Evolutionary conservation across 2,329 filamentous ascomycete species (phyloP), one percentile per base, ranked within the genome.

Genomic region (Aspergillus ustus): DNA sequence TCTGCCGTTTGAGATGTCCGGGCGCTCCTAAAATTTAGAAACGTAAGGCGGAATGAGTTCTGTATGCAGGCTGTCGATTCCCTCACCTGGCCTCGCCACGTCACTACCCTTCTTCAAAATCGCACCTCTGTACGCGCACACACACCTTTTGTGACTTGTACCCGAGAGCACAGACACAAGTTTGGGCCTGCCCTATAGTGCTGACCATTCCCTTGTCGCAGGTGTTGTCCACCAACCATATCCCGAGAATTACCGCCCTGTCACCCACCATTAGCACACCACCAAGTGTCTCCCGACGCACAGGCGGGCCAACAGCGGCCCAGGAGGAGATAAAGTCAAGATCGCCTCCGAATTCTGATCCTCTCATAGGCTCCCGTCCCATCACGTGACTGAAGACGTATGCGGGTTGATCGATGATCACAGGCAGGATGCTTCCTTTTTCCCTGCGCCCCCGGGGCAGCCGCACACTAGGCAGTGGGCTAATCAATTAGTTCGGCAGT

Each of bases 391-490:
- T 45, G 67, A 61, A 63, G 28, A 25, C 53, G 60, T 59, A 69
- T 69, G 67, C 67, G 67, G 66, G 66, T 62, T 62, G 63, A 67
- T 67, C 64, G 67, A 66, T 67, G 67, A 69, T 69, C 67, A 64
- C 61, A 64, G 63, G 50, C 62, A 61, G 63, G 48, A 50, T 62
- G 60, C 49, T 65, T 63, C 45, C 50, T 62, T 63, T 59, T 63
- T 53, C 52, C 62, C 52, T 64, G 53, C 59, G 50, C 58, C 58
- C 51, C 50, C 50, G 52, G 53, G 59, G 49, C 60, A 59, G 62
- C 62, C 56, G 63, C 58, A 64, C 55, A 56, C 58, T 63, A 63
- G 56, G 22, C 34, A 52, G 43, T 19, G 1, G 50, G 60, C 57
- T 63, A 58, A 45, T 45, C 28, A 17, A 28, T 53, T 57, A 61